Percentiles rank a stretch among this genome's conserved stretches.
These are phyloP conservation scores for Talaromyces proteolyticus DNA, from an alignment of 495 filamentous ascomycete genomes.

Conservation along the genomic window DNA sequence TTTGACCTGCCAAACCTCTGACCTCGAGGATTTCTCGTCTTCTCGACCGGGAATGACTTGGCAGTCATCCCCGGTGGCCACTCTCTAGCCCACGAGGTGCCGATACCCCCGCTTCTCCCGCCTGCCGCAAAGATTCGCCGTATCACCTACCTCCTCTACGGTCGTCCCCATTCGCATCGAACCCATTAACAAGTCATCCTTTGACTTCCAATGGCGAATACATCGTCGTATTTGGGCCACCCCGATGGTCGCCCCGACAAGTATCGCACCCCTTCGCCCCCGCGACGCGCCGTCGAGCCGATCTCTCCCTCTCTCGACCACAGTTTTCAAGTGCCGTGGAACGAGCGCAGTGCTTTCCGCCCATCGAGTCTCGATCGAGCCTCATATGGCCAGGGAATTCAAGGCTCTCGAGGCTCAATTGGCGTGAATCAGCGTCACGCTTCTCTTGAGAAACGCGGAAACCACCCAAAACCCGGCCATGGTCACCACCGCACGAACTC, in stretches of 20 bases:
- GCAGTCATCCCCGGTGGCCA: constrained; percentile 35
- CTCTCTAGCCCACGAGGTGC: constrained; percentile 43
- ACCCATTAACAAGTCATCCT: not conserved
- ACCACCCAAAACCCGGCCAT: constrained; percentile 1
- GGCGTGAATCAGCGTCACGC: not conserved
- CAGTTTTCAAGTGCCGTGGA: constrained; percentile 26
- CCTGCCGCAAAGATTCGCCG: constrained; percentile 31
- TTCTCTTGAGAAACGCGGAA: not conserved
- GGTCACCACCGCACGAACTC: constrained; percentile 43
- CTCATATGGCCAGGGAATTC: not conserved
- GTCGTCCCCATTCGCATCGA: constrained; percentile 6
- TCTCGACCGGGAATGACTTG: constrained; percentile 41
- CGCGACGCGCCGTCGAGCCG: constrained; percentile 47
- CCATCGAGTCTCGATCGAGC: not conserved
- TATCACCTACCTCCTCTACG: constrained; percentile 10
- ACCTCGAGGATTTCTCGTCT: constrained; percentile 14
- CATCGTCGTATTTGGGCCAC: constrained; percentile 38
- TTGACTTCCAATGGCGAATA: constrained; percentile 28
- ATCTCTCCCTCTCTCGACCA: constrained; percentile 37
- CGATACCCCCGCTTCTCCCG: constrained; percentile 43
- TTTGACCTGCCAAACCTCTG: constrained; percentile 15
- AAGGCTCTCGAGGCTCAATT: not conserved
- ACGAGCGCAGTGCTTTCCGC: constrained; percentile 21
- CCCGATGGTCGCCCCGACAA: constrained; percentile 36
- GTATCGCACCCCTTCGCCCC: constrained; percentile 51